phyloP scores from a whole-genome alignment of 345 rosid genomes.

The Eucalyptus tenuipes region DNA sequence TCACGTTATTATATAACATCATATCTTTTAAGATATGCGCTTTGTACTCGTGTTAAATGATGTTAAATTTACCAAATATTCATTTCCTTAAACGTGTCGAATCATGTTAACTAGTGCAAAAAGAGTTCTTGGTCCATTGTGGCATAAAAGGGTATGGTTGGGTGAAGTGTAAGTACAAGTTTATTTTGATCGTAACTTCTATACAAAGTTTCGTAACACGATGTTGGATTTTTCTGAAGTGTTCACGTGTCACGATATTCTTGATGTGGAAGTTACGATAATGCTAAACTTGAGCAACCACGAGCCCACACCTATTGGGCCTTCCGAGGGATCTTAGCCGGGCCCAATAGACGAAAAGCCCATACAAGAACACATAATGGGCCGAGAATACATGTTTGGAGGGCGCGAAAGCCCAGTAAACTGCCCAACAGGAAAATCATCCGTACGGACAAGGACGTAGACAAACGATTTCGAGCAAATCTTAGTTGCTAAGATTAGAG shows the following conservation, averaged over 20 bases:
- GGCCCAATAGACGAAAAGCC: not conserved
- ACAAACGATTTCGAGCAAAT: not conserved
- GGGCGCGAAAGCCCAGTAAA: not conserved
- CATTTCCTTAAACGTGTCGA: not conserved
- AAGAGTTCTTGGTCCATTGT: not conserved
- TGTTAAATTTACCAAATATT: not conserved
- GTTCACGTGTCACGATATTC: not conserved
- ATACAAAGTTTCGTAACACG: not conserved
- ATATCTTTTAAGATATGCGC: no score
- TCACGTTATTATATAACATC: rapidly evolving
- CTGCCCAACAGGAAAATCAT: not conserved
- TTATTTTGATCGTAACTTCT: not conserved
- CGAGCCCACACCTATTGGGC: not conserved
- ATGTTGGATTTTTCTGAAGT: not conserved
- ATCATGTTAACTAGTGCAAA: not conserved
- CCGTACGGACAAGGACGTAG: not conserved
- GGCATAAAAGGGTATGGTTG: not conserved
- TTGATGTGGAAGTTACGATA: not conserved
- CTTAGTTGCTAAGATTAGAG: not conserved
- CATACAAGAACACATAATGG: not conserved
- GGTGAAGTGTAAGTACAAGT: not conserved
- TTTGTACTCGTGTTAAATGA: rapidly evolving
- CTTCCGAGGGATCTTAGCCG: not conserved
- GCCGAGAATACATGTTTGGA: not conserved
- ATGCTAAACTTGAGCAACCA: not conserved